Evolutionary conservation across 345 rosid genomes (phyloP), one percentile per base, ranked within the genome.

Genomic region (Salix exigua): DNA sequence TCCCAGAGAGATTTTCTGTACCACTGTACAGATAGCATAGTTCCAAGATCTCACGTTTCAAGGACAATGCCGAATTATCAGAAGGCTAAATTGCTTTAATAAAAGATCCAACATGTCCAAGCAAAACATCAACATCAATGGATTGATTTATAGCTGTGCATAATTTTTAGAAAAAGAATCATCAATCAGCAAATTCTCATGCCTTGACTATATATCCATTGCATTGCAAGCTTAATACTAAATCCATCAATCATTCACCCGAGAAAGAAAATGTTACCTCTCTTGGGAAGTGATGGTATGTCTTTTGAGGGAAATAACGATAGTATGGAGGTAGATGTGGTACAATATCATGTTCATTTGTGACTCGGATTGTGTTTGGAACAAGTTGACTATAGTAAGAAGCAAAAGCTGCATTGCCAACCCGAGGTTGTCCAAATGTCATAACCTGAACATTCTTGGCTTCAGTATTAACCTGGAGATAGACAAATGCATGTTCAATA

Each of bases 381-480:
- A 96, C 92, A 72, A 86, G 85, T 65, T 85, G 75, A 73, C 85
- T 85, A 71, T 93, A 92, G 82, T 81, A 93, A 35, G 92, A 82
- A 78, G 97, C 88, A 84, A 96, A 96, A 65, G 64, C 93, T 1
- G 94, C 93, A 89, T 93, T 96, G 72, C 99, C 99, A 48, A 96
- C 78, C 72, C 99, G 96, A 75, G 99, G 99, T 71, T 92, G 99
- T 80, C 99, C 99, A 88, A 92, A 96, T 11, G 99, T 93, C 81
- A 93, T 80, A 77, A 92, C 91, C 79, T 84, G 90, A 60, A 93
- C 91, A 73, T 87, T 86, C 77, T 83, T 75, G 37, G 88, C 88
- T 73, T 89, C 82, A 75, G 74, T 82, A 83, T 93, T 92, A 63
- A 96, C 96, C 97, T 93, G 89, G 66, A 10, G 81, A 80, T 58